These are phyloP conservation scores for Erodium texanum DNA, from an alignment of 441 rosid species.

Conservation along the genomic window DNA sequence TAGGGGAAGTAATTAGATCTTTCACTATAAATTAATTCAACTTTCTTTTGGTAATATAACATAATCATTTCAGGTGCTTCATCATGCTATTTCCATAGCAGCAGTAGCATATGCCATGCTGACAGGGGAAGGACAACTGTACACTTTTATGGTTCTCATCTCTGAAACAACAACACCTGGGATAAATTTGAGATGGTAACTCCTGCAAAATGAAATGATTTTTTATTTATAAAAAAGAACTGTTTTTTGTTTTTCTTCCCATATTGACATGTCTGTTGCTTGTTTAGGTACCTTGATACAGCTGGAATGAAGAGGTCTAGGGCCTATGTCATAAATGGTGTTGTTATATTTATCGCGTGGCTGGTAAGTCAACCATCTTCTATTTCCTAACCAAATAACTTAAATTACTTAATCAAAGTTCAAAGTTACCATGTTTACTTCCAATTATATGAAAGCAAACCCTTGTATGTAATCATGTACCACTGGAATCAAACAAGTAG, in stretches of 20 bases:
- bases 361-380: slow-evolving; percentile 28
- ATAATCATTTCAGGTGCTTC: slow-evolving; percentile 31
- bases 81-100: slow-evolving; percentile 31
- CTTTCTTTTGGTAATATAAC: background rate
- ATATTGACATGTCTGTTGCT: background rate
- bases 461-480: too few species aligned
- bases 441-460: background rate
- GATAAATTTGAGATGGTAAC: slow-evolving; percentile 41
- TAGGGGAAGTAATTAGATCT: too few species aligned
- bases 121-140: slow-evolving; percentile 37
- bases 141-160: slow-evolving; percentile 35
- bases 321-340: slow-evolving; percentile 45
- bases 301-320: slow-evolving; percentile 51
- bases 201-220: background rate
- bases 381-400: background rate
- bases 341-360: slow-evolving; percentile 45
- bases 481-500: background rate
- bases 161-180: slow-evolving; percentile 43
- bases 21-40: too few species aligned
- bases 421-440: background rate
- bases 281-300: slow-evolving; percentile 37
- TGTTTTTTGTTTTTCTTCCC: background rate
- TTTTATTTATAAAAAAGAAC: too few species aligned
- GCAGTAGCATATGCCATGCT: slow-evolving; percentile 36
- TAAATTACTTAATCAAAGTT: background rate